A percentile compares a stretch with the other conserved stretches of the same genome.
Conservation (phyloP, 1,284 basidiomycete species). For the Trichosporon ovoides region DNA sequence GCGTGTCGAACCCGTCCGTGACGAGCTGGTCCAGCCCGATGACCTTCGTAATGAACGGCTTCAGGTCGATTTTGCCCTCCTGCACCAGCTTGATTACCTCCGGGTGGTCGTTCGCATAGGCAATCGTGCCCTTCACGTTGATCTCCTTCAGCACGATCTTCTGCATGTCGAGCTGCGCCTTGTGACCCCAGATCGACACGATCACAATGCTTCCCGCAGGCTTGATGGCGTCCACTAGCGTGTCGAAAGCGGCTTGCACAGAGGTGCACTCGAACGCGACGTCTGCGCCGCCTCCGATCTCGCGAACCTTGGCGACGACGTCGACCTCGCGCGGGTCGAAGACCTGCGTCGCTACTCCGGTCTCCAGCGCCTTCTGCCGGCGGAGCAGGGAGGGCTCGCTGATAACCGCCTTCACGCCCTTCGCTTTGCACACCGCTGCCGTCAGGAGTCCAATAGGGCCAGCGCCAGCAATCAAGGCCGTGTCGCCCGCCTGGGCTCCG, state of each 20-base stretch:
- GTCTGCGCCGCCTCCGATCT: conserved; percentile 12
- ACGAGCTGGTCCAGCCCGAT: conserved; percentile 20
- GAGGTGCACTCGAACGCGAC: conserved; percentile 21
- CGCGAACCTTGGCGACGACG: conserved; percentile 8
- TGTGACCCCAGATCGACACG: conserved; percentile 16
- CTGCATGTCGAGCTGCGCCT: conserved; percentile 12
- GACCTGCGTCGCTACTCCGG: conserved; percentile 13
- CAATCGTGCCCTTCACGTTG: conserved; percentile 18
- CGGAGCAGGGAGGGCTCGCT: conserved; percentile 14
- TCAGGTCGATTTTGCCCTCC: conserved; percentile 17
- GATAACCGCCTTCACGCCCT: conserved; percentile 16
- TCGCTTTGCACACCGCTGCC: conserved; percentile 19
- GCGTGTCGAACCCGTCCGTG: conserved; percentile 15
- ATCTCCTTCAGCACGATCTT: conserved; percentile 21
- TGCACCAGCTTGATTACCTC: conserved; percentile 17
- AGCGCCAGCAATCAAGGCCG: conserved; percentile 17
- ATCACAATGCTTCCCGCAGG: conserved; percentile 17
- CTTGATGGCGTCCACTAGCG: conserved; percentile 14
- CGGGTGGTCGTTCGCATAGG: conserved; percentile 17
- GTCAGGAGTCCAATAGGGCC: conserved; percentile 20
- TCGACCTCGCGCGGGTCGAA: conserved; percentile 14
- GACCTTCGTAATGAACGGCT: conserved; percentile 19
- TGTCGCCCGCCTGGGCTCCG: conserved; percentile 15
- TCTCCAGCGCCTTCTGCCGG: conserved; percentile 13
- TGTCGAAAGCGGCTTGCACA: conserved; percentile 17